phyloP scores from a whole-genome alignment of 1,284 basidiomycete genomes.

The Coniophora puteana region DNA sequence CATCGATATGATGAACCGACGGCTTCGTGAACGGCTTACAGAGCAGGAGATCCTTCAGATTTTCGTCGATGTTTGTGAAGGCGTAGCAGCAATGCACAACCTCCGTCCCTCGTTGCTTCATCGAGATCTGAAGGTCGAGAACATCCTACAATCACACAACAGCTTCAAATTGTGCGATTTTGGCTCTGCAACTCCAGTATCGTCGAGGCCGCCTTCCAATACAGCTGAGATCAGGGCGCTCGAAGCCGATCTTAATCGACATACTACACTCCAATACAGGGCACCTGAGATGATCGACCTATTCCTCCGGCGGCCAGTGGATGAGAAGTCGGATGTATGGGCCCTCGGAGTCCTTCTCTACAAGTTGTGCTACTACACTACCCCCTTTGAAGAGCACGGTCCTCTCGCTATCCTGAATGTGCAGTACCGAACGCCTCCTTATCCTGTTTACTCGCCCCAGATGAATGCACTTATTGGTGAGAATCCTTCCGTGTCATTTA shows the following conservation, averaged over 20 bases:
- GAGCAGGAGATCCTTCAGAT: constrained; percentile 97
- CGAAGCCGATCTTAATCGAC: constrained; percentile 90
- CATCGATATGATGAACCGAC: constrained; percentile 98
- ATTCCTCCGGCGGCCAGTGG: constrained; percentile 77
- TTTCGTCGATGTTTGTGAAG: constrained; percentile 93
- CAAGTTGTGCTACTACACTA: constrained; percentile 98
- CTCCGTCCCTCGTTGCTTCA: constrained; percentile 88
- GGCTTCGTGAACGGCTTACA: constrained; percentile 88
- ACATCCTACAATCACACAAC: constrained; percentile 81
- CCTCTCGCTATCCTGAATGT: constrained; percentile 96
- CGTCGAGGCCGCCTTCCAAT: constrained; percentile 63
- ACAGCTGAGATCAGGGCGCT: constrained; percentile 82
- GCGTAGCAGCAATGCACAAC: constrained; percentile 95
- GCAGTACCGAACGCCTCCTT: constrained; percentile 91
- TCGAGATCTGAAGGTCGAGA: constrained; percentile 98
- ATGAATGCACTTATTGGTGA: constrained; percentile 87
- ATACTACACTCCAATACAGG: constrained; percentile 94
- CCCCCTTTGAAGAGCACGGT: constrained; percentile 96
- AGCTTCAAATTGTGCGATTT: constrained; percentile 98
- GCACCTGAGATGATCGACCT: constrained; percentile 99
- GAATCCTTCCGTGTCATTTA: constrained; percentile 20
- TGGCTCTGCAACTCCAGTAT: constrained; percentile 84
- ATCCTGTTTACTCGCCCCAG: constrained; percentile 87
- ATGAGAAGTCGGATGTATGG: constrained; percentile 97
- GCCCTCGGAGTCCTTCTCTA: constrained; percentile 92